Conservation (phyloP, 2,329 filamentous ascomycete genomes). For the Fusarium begoniae region DNA sequence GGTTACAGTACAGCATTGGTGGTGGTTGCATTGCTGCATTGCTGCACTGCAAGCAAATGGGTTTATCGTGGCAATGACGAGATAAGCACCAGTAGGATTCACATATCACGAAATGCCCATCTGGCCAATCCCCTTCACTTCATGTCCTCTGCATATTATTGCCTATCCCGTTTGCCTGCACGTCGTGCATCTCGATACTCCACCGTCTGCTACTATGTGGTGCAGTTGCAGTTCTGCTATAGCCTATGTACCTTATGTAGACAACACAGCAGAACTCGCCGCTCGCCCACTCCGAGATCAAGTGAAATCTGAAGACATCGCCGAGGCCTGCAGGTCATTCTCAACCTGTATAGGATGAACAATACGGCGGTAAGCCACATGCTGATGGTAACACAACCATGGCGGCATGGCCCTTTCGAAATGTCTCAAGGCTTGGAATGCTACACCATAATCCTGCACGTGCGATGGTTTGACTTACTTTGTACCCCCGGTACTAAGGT, state of each 20-base stretch:
- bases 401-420: constrained; percentile 20
- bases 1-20: constrained; percentile 35
- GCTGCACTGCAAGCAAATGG: constrained; percentile 17
- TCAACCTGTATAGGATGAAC: constrained; percentile 16
- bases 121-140: constrained; percentile 14
- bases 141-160: constrained; percentile 24
- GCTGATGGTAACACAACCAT: constrained; percentile 30
- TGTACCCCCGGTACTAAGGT: constrained; percentile 1
- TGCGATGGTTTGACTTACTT: constrained; percentile 38
- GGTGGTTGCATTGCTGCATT: constrained; percentile 35
- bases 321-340: constrained; percentile 26
- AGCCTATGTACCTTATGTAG: constrained; percentile 3
- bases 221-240: constrained; percentile 23
- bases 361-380: constrained; percentile 38
- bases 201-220: constrained; percentile 30
- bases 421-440: constrained; percentile 41
- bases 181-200: constrained; percentile 29
- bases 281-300: constrained; percentile 24
- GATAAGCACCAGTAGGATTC: constrained; percentile 10
- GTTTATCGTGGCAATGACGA: constrained; percentile 28
- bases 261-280: constrained; percentile 18
- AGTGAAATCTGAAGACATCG: constrained; percentile 11
- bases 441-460: constrained; percentile 35
- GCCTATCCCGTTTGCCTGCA: constrained; percentile 26
- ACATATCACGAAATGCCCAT: constrained; percentile 10